Conservation (phyloP, 805 yeast genomes). For the Yarrowia keelungensis region DNA sequence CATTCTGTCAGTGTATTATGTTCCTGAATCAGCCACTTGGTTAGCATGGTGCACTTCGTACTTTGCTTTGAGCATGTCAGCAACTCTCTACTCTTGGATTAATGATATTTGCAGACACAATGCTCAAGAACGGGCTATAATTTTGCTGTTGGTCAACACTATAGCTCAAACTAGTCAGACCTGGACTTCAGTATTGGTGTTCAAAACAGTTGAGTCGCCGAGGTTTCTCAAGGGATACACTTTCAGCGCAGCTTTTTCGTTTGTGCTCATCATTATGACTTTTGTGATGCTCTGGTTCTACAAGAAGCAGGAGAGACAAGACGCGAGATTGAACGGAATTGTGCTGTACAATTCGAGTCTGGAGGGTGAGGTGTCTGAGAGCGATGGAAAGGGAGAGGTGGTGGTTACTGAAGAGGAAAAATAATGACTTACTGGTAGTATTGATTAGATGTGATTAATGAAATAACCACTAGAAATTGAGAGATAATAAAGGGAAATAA, state of each 20-base stretch:
- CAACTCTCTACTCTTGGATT: slow-evolving; percentile 64
- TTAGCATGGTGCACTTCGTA: slow-evolving; percentile 65
- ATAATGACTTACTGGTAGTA: too few species aligned
- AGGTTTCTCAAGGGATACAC: slow-evolving; percentile 46
- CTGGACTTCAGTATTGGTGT: slow-evolving; percentile 58
- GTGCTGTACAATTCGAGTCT: background rate
- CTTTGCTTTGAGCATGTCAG: slow-evolving; percentile 67
- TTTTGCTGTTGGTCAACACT: slow-evolving; percentile 59
- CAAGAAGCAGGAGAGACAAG: background rate
- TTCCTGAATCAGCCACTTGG: slow-evolving; percentile 63
- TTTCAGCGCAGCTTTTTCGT: slow-evolving; percentile 40
- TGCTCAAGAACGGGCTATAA: slow-evolving; percentile 60
- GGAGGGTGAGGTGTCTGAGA: background rate
- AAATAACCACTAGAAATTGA: too few species aligned
- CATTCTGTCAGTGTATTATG: slow-evolving; percentile 62
- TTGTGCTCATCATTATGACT: background rate
- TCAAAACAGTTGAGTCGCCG: slow-evolving; percentile 49
- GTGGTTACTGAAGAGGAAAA: background rate
- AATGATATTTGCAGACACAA: slow-evolving; percentile 64
- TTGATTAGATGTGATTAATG: too few species aligned
- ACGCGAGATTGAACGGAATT: background rate
- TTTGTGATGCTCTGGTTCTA: background rate
- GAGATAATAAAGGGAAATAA: too few species aligned
- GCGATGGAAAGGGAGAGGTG: background rate
- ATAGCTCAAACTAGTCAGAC: slow-evolving; percentile 63